These are phyloP conservation scores for Capronia americana DNA, from an alignment of 2,329 filamentous ascomycete genomes.

Conservation along the genomic window DNA sequence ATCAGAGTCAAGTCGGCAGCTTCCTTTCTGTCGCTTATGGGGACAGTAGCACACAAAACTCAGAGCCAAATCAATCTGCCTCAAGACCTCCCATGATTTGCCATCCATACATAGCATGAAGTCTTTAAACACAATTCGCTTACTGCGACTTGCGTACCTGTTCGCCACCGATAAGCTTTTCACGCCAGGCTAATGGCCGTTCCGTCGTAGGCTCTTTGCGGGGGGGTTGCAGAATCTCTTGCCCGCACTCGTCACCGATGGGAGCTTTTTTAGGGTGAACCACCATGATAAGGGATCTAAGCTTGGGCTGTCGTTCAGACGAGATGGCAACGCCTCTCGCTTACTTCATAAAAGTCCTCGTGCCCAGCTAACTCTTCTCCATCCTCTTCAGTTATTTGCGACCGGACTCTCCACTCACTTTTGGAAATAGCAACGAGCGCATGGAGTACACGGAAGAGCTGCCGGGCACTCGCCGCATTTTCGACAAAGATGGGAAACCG, in stretches of 20 bases:
- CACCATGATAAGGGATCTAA: slow-evolving; percentile 25
- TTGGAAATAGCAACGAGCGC: background rate
- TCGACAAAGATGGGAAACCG: slow-evolving; percentile 36
- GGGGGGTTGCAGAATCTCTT: slow-evolving; percentile 18
- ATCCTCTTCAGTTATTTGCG: slow-evolving; percentile 6
- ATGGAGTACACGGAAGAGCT: slow-evolving; percentile 34
- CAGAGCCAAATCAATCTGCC: background rate
- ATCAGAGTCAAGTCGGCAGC: slow-evolving; percentile 3
- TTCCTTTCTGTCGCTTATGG: background rate
- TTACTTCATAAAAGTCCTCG: slow-evolving; percentile 17
- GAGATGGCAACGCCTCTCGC: slow-evolving; percentile 19
- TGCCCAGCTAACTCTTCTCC: slow-evolving; percentile 12
- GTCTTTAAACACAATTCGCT: background rate
- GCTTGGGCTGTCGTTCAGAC: slow-evolving; percentile 13
- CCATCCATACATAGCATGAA: background rate
- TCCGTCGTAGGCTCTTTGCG: slow-evolving; percentile 7
- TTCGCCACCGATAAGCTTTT: slow-evolving; percentile 29
- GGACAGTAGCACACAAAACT: background rate
- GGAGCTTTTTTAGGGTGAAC: slow-evolving; percentile 13
- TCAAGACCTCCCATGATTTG: background rate
- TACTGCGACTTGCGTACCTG: background rate
- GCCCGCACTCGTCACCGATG: background rate
- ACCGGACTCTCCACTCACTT: background rate
- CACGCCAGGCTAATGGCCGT: slow-evolving; percentile 4
- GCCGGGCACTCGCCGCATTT: slow-evolving; percentile 39